Evolutionary conservation across 2,329 filamentous ascomycete genomes (phyloP).

Genomic region (Nigrospora sphaerica): DNA sequence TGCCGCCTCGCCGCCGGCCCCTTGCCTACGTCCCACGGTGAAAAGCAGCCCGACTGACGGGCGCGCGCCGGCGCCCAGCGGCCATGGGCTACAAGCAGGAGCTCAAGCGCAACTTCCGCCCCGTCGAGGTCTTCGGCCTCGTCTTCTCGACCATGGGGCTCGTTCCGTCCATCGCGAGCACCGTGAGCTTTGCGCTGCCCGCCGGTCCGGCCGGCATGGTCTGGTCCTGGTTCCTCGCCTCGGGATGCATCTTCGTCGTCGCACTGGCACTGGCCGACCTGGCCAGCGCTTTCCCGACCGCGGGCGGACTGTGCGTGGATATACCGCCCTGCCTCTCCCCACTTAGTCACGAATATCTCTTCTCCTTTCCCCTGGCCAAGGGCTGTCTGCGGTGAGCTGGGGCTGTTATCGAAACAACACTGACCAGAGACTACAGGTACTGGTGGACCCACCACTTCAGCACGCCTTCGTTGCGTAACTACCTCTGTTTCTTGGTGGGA

Average conservation of each 20-base stretch:
- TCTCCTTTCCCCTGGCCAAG: too few species aligned
- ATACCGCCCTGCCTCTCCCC: too few species aligned
- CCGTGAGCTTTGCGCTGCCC: neutral
- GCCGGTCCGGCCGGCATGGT: neutral
- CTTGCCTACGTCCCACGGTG: neutral
- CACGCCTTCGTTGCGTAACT: neutral
- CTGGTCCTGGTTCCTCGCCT: slow-evolving; percentile 1
- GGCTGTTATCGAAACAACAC: too few species aligned
- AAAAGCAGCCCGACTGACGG: neutral
- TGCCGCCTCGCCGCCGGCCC: neutral
- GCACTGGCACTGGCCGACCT: neutral
- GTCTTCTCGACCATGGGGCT: slow-evolving; percentile 2
- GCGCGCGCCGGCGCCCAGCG: neutral
- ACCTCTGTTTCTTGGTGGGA: neutral
- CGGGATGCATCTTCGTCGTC: slow-evolving; percentile 1
- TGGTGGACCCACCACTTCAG: slow-evolving; percentile 2
- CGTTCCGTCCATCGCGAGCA: slow-evolving; percentile 1
- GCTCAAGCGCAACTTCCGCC: neutral
- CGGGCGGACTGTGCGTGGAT: neutral
- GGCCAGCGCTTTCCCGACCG: neutral
- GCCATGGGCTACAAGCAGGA: slow-evolving; percentile 1
- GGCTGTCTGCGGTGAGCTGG: too few species aligned
- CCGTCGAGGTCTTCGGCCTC: slow-evolving; percentile 1
- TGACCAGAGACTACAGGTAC: neutral
- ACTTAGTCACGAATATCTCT: too few species aligned